These are phyloP conservation scores for Petasospora fabianii DNA, from an alignment of 1,139 yeast genomes.

Conservation along the genomic window DNA sequence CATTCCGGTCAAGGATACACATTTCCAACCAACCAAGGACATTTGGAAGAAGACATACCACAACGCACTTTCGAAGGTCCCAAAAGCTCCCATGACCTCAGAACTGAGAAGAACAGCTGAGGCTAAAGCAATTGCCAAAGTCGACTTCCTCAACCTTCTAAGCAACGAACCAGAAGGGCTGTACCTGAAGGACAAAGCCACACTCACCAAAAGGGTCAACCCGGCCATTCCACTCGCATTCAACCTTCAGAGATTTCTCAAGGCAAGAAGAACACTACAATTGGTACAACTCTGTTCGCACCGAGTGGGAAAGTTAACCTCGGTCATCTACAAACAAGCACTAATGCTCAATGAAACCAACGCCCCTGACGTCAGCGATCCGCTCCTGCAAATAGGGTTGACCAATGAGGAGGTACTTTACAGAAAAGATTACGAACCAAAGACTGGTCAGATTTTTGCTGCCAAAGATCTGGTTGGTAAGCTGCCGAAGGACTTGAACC, in stretches of 20 bases:
- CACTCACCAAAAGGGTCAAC: slow-evolving; percentile 38
- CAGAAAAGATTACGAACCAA: slow-evolving; percentile 30
- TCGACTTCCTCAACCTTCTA: slow-evolving; percentile 38
- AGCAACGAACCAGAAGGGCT: slow-evolving; percentile 35
- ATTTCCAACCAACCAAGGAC: slow-evolving; percentile 47
- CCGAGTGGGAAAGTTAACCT: slow-evolving; percentile 66
- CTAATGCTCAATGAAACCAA: slow-evolving; percentile 56
- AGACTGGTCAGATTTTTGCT: slow-evolving; percentile 36
- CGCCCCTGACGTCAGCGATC: slow-evolving; percentile 41
- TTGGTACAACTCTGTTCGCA: slow-evolving; percentile 61
- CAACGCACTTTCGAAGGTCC: slow-evolving; percentile 47
- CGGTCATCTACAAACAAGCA: slow-evolving; percentile 60
- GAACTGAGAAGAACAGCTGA: slow-evolving; percentile 65
- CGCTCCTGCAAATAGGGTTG: slow-evolving; percentile 33
- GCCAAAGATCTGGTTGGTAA: slow-evolving; percentile 51
- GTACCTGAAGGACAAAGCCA: slow-evolving; percentile 32
- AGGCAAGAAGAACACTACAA: slow-evolving; percentile 61
- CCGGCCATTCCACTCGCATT: slow-evolving; percentile 54
- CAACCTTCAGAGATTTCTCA: slow-evolving; percentile 64
- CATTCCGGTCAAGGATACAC: slow-evolving; percentile 39
- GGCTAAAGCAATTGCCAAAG: slow-evolving; percentile 59
- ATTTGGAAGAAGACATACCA: slow-evolving; percentile 54
- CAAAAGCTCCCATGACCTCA: slow-evolving; percentile 48
- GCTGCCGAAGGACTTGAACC: slow-evolving; percentile 43
- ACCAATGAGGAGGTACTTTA: slow-evolving; percentile 33